Base-by-base conservation (phyloP, 2,329 filamentous ascomycete species). In the Ophiocordyceps polyrhachis-furcata region DNA sequence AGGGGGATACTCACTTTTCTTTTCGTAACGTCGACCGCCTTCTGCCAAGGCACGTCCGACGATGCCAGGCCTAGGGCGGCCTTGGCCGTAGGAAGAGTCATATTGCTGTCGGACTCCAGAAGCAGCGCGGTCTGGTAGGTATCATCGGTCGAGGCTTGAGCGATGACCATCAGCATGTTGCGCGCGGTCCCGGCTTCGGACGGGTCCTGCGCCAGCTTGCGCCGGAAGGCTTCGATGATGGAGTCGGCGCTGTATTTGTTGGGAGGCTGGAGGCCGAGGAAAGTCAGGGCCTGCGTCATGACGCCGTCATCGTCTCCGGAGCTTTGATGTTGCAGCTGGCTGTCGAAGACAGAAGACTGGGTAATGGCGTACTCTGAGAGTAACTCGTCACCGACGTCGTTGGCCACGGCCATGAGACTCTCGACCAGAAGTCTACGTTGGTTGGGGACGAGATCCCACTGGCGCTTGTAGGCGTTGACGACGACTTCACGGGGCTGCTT, bases 261-360 rank as follows among this genome's bases (percentile, higher is more conserved):
- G 3, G 56, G 57, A 1, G 61, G 59, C 20, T 53, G 53, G 12
- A 65, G 51, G 1, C 56, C 59, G 12, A 65, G 54, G 43, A 57
- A 64, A 6, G 46, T 47, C 29, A 64, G 47, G 2, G 62, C 61
- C 47, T 64, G 53, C 5, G 55, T 50, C 13, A 57, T 51, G 6
- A 61, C 44, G 6, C 54, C 57, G 17, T 55, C 53, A 25, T 63
- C 61, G 19, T 61, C 58, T 17, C 46, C 45, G 1, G 47, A 53
- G 9, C 45, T 50, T 29, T 58, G 57, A 11, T 46, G 47, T 41
- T 57, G 55, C 1, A 53, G 49, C 45, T 62, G 60, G 44, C 56
- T 63, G n/a, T 64, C 62, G 40, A 60, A 65, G 19, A 63, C 53
- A 2, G 62, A 64, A 9, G 58, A 62, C 46, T 64, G 62, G 0